Conservation (phyloP, 2,329 filamentous ascomycete genomes). For the Phoma herbarum region DNA sequence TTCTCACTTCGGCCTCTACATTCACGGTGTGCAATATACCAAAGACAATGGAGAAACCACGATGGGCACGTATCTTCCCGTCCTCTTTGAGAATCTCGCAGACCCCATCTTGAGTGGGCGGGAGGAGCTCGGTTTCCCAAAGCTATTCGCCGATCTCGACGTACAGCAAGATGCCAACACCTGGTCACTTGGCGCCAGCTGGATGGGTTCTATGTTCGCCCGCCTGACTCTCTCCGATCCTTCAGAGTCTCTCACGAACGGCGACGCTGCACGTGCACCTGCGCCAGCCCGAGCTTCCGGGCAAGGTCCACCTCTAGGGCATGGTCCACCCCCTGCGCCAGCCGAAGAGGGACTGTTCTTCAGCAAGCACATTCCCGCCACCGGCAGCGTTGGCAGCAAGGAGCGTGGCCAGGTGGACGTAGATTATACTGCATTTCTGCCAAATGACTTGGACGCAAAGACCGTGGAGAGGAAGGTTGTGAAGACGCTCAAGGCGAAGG, state of each 20-base stretch:
- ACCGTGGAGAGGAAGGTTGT: conserved; percentile 45
- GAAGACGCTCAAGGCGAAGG: conserved; percentile 50
- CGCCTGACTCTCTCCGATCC: conserved; percentile 41
- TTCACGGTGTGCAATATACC: conserved; percentile 68
- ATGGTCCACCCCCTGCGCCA: background rate
- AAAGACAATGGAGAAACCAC: conserved; percentile 59
- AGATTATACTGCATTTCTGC: conserved; percentile 61
- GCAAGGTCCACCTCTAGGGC: background rate
- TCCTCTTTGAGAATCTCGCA: conserved; percentile 66
- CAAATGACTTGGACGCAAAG: conserved; percentile 45
- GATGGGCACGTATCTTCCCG: conserved; percentile 63
- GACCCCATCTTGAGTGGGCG: conserved; percentile 69
- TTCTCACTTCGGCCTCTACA: conserved; percentile 65
- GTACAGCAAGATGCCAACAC: conserved; percentile 48
- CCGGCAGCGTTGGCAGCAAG: conserved; percentile 53
- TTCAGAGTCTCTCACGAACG: conserved; percentile 5
- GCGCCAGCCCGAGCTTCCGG: conserved; percentile 1
- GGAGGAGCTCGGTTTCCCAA: conserved; percentile 70
- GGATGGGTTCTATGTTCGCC: conserved; percentile 49
- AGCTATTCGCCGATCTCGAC: conserved; percentile 64
- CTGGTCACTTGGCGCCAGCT: conserved; percentile 53
- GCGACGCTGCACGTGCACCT: conserved; percentile 6
- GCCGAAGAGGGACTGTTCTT: conserved; percentile 61
- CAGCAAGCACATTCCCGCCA: conserved; percentile 66
- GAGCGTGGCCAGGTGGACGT: conserved; percentile 61